Percentiles rank a stretch among this genome's conserved stretches.
Evolutionary conservation across 1,139 yeast genomes (phyloP).

Genomic region (Suhomyces wounanorum): DNA sequence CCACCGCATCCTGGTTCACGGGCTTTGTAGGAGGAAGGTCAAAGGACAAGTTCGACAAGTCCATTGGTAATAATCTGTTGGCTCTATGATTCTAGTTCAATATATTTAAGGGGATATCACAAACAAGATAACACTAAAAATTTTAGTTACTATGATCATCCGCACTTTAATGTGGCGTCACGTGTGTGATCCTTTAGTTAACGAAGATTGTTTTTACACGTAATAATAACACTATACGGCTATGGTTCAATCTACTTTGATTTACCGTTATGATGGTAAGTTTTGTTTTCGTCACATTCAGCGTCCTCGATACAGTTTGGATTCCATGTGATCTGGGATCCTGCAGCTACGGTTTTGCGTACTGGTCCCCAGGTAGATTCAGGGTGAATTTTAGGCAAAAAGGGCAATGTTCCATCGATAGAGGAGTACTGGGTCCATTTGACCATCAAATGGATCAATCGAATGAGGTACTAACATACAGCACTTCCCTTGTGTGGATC

Average conservation of each 20-base stretch:
- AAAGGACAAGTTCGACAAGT: constrained; percentile 54
- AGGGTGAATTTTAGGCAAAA: no score
- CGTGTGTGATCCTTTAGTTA: constrained; percentile 2
- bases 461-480: constrained; percentile 24
- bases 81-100: neutral
- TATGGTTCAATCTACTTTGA: constrained; percentile 73
- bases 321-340: no score
- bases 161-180: constrained; percentile 8
- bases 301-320: no score
- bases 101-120: neutral
- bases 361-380: no score
- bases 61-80: constrained; percentile 37
- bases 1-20: constrained; percentile 44
- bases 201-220: constrained; percentile 5
- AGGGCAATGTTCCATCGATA: no score
- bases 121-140: neutral
- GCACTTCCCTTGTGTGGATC: constrained; percentile 93
- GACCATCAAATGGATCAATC: neutral
- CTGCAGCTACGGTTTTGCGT: no score
- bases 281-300: neutral
- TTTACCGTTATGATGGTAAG: constrained; percentile 70
- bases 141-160: neutral
- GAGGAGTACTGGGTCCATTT: no score
- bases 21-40: constrained; percentile 53
- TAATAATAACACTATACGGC: neutral